Base-by-base conservation (phyloP, 139 green algal genomes). In the Microglena sp. region DNA sequence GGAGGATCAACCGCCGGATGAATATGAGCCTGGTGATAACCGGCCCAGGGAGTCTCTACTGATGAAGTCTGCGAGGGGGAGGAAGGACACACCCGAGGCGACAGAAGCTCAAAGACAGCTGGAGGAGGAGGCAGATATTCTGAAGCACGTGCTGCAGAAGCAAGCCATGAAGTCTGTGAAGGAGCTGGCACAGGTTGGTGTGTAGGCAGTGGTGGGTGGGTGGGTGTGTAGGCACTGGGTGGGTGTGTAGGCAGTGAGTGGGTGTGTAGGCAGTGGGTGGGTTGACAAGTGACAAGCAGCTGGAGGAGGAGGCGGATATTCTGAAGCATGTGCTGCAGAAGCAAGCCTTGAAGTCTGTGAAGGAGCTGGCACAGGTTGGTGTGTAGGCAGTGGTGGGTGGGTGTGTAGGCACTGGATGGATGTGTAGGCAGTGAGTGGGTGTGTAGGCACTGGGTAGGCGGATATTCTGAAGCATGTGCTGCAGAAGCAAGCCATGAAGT, bases 341-440 rank as follows among this genome's bases (percentile, higher is more conserved):
- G 68, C 80, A 86, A 63, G 90, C 93, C 45, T 85, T 99, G 22
- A 93, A 94, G 74, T 87, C 79, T 18, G 93, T 90, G 33, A 85
- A 92, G 76, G 93, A 99, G 79, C 79, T 97, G 62, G 93, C 93
- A 1, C 84, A 86, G 79, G 89, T 86, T n/a, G n/a, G n/a, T n/a
- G n/a, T n/a, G n/a, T n/a, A n/a, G n/a, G n/a, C n/a, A n/a, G n/a
- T n/a, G n/a, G n/a, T n/a, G n/a, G n/a, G n/a, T n/a, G n/a, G n/a
- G n/a, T n/a, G n/a, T n/a, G n/a, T n/a, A n/a, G n/a, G n/a, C n/a
- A n/a, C n/a, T n/a, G n/a, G n/a, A n/a, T n/a, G n/a, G n/a, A n/a
- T n/a, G n/a, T n/a, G n/a, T n/a, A n/a, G n/a, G n/a, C n/a, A n/a
- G n/a, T n/a, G n/a, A n/a, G n/a, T n/a, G n/a, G n/a, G n/a, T n/a